phyloP scores from a whole-genome alignment of 805 yeast genomes.

The Sugiyamaella qingdaonensis region DNA sequence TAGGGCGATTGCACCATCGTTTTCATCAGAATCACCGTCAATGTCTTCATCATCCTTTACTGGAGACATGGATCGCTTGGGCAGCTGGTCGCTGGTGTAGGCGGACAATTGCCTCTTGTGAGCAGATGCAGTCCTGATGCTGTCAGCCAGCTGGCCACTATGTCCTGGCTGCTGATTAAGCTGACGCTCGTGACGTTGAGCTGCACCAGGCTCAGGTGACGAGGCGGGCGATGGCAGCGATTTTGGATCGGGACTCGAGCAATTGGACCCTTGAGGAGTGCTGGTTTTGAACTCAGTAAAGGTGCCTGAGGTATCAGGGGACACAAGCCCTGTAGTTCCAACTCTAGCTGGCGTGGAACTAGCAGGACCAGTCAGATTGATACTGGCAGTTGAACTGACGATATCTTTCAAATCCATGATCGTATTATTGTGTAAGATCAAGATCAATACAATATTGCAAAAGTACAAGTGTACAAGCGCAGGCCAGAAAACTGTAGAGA shows the following conservation, averaged over 20 bases:
- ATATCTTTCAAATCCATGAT: constrained; percentile 21
- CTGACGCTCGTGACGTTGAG: neutral
- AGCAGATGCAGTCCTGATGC: neutral
- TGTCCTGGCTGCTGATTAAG: neutral
- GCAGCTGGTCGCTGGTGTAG: neutral
- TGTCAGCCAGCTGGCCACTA: too few species aligned
- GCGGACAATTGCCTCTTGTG: constrained; percentile 8
- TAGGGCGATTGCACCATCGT: neutral
- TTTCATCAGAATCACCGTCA: neutral
- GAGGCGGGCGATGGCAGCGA: neutral
- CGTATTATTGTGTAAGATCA: too few species aligned
- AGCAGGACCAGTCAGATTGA: neutral
- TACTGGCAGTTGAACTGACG: constrained; percentile 5
- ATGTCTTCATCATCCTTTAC: neutral
- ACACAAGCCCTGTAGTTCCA: neutral
- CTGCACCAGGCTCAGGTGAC: neutral
- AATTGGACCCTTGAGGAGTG: too few species aligned
- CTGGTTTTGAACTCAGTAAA: neutral
- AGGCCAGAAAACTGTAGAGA: neutral
- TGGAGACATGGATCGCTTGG: neutral
- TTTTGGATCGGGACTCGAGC: neutral
- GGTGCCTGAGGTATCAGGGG: neutral
- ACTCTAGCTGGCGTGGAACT: neutral
- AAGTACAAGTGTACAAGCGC: neutral
- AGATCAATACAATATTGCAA: neutral